Base-by-base conservation (phyloP, 345 rosid genomes). In the Eucalyptus polybractea region DNA sequence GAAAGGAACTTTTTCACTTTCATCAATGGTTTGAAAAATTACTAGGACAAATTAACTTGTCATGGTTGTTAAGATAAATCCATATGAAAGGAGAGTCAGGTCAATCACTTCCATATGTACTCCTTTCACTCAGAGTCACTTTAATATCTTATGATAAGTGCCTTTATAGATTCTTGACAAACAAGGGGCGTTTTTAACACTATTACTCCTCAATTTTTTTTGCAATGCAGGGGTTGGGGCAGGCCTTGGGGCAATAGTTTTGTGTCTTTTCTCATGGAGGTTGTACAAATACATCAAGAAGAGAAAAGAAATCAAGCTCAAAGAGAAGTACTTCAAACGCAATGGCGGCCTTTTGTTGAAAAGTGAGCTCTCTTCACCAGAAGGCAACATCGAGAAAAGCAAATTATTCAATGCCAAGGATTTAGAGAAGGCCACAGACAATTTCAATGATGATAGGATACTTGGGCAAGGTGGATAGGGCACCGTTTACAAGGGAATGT, bases 131-230 rank as follows among this genome's bases (percentile, higher is more conserved):
- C 24, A 3, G 7, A 69, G 19, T 31, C 22, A 15, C 24, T 69
- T 3, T 15, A 31, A 69, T 33, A 69, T 17, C 16, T 12, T 17
- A 69, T 8, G 80, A 7, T 69, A 0, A 69, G 80, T 9, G 80
- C 42, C 80, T 69, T 3, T 3, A 31, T 21, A 88, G 33, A 88
- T 37, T 88, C 69, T 49, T 88, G 40, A 67, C 80, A 67, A 67
- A 12, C 5, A 6, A 33, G 0, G 1, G 3, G 7, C 4, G 14
- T 29, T n/a, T 14, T 7, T n/a, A 2, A 2, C 33, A 6, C 9
- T 62, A 4, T 62, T 33, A 19, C 13, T 13, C 44, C 83, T 5
- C 6, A 5, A 10, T 21, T 2, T 76, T 76, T 37, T 76, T 37
- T 76, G 83, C 3, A 4, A 72, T 72, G 14, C 83, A 72, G 83